Evolutionary conservation across 1,284 basidiomycete genomes (phyloP).

Genomic region (Cryptococcus depauperatus): DNA sequence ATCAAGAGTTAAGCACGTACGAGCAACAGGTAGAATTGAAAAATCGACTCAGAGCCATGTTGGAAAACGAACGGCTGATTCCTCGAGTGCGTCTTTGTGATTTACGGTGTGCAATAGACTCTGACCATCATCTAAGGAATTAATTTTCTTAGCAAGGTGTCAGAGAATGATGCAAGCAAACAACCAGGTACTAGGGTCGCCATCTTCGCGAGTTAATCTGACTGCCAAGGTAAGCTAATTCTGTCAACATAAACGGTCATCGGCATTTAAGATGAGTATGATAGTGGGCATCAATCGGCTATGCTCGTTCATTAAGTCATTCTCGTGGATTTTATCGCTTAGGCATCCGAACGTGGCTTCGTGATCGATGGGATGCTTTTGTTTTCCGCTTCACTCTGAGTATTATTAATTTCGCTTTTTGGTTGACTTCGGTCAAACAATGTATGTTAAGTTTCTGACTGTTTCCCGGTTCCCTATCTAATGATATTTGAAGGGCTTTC

Average conservation of each 20-base stretch:
- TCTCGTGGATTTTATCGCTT: slow-evolving; percentile 44
- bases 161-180: slow-evolving; percentile 58
- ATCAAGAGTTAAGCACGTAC: slow-evolving; percentile 18
- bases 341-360: slow-evolving; percentile 40
- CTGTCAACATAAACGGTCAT: slow-evolving; percentile 38
- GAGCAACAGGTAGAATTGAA: slow-evolving; percentile 49
- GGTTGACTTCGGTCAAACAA: slow-evolving; percentile 37
- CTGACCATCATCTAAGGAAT: slow-evolving; percentile 50
- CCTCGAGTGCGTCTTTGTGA: slow-evolving; percentile 44
- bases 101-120: not conserved
- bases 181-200: slow-evolving; percentile 63
- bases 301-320: slow-evolving; percentile 50
- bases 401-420: slow-evolving; percentile 47
- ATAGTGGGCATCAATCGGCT: slow-evolving; percentile 47
- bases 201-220: slow-evolving; percentile 78
- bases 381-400: slow-evolving; percentile 45
- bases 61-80: slow-evolving; percentile 49
- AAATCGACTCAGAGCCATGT: slow-evolving; percentile 46
- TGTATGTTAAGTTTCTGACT: slow-evolving; percentile 25
- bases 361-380: slow-evolving; percentile 39
- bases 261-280: not conserved
- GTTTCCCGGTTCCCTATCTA: no score
- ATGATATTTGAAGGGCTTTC: slow-evolving; percentile 23
- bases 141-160: slow-evolving; percentile 74
- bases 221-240: no score